Evolutionary conservation across 23 red algal species (phyloP).

Genomic region (Pyropia yezoensis): DNA sequence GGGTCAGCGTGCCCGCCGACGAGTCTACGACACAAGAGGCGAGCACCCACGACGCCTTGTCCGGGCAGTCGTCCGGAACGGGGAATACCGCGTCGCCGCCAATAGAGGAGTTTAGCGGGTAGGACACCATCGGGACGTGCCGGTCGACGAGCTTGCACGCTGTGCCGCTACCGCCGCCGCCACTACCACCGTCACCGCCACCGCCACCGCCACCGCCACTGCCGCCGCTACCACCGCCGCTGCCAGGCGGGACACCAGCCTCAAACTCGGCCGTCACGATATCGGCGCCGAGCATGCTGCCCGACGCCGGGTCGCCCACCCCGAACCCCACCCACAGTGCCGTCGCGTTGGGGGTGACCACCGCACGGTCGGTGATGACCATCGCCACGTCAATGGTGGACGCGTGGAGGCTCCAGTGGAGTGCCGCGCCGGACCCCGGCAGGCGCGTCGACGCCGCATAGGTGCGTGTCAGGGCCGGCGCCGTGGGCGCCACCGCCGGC

Average conservation of each 20-base stretch:
- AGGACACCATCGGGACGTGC: constrained; percentile 39
- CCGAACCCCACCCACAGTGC: constrained; percentile 34
- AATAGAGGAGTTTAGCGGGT: constrained; percentile 5
- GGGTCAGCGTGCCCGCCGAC: constrained; percentile 7
- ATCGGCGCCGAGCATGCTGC: constrained; percentile 57
- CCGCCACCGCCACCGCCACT: too few species aligned
- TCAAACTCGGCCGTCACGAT: constrained; percentile 48
- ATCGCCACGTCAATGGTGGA: constrained; percentile 5
- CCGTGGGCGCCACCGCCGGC: too few species aligned
- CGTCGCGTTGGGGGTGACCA: background rate
- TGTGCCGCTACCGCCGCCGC: too few species aligned
- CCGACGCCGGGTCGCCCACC: constrained; percentile 25
- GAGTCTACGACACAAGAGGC: constrained; percentile 6
- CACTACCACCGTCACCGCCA: too few species aligned
- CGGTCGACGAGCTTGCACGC: constrained; percentile 20
- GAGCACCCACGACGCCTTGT: constrained; percentile 25
- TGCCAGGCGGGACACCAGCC: too few species aligned
- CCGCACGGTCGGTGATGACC: constrained; percentile 5
- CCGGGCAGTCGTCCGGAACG: constrained; percentile 27
- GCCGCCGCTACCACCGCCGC: background rate
- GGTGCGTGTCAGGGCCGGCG: too few species aligned
- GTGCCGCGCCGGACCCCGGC: too few species aligned
- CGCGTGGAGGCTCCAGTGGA: too few species aligned
- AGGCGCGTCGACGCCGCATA: too few species aligned
- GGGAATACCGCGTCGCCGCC: constrained; percentile 24